Evolutionary conservation across 108 stramenopile species (phyloP).

Genomic region (Cylindrotheca fusiformis): DNA sequence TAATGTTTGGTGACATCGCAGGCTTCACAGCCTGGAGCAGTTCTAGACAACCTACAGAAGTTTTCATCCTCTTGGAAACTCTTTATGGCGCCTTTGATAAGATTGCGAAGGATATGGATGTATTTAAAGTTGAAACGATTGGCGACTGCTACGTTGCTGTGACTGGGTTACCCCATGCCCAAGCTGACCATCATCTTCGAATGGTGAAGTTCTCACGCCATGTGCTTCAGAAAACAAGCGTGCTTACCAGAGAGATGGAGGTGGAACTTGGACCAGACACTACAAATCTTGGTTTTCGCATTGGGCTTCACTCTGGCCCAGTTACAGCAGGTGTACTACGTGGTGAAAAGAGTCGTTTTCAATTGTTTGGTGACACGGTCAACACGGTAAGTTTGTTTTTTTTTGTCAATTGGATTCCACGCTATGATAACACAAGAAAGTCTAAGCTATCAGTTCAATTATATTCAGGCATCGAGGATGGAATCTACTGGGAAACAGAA

Average conservation of each 20-base stretch:
- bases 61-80: slow-evolving; percentile 3
- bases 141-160: slow-evolving; percentile 30
- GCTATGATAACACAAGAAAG: not conserved
- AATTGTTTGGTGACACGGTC: not conserved
- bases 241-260: not conserved
- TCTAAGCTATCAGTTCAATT: too few species aligned
- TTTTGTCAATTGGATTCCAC: too few species aligned
- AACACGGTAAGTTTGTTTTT: not conserved
- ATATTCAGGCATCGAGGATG: slow-evolving; percentile 28
- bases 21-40: slow-evolving; percentile 12
- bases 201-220: slow-evolving; percentile 17
- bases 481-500: slow-evolving; percentile 31
- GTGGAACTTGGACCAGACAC: not conserved
- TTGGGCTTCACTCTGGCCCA: not conserved
- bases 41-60: not conserved
- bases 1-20: slow-evolving; percentile 16
- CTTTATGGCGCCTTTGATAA: slow-evolving; percentile 42
- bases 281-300: not conserved
- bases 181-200: slow-evolving; percentile 45
- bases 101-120: slow-evolving; percentile 31
- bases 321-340: not conserved
- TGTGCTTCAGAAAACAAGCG: not conserved
- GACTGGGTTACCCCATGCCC: slow-evolving; percentile 8
- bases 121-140: slow-evolving; percentile 54
- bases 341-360: not conserved